These are phyloP conservation scores for Eucommia ulmoides DNA, from an alignment of 257 asterid genomes.

Conservation along the genomic window DNA sequence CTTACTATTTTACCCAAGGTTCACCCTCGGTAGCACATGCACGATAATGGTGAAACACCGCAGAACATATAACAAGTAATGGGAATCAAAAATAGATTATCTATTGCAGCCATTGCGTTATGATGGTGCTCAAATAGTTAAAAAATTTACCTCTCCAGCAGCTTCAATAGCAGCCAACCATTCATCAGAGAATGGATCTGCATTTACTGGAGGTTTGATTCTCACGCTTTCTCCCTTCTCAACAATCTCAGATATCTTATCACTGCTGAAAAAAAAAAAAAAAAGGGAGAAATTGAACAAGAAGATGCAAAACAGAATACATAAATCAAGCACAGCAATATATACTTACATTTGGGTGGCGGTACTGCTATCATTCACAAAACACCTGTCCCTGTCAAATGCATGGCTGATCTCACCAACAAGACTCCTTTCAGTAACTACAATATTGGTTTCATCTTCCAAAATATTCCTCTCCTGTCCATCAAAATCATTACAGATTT, in stretches of 20 bases:
- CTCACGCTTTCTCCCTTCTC: slow-evolving; percentile 15
- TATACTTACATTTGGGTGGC: slow-evolving; percentile 34
- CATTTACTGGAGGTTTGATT: slow-evolving; percentile 42
- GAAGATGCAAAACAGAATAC: too few relatives aligned
- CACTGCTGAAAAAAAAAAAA: too few relatives aligned
- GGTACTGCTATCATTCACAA: slow-evolving; percentile 17
- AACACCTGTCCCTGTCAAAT: slow-evolving; percentile 14
- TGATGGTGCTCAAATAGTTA: too few relatives aligned
- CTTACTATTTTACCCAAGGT: too few relatives aligned
- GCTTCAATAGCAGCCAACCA: slow-evolving; percentile 97
- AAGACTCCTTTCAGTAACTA: slow-evolving; percentile 19
- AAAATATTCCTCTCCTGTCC: neutral
- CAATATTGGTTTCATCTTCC: slow-evolving; percentile 12
- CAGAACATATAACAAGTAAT: neutral
- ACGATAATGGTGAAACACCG: neutral
- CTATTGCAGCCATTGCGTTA: too few relatives aligned
- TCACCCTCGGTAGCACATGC: neutral
- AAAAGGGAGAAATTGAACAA: too few relatives aligned
- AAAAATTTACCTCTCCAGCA: slow-evolving; percentile 99
- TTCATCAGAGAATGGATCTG: slow-evolving; percentile 91
- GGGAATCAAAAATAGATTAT: neutral
- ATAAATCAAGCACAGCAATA: too few relatives aligned
- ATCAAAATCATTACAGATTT: neutral
- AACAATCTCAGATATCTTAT: slow-evolving; percentile 23
- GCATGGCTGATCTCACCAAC: slow-evolving; percentile 13